A percentile compares a stretch with the other conserved stretches of the same genome.
phyloP scores from a whole-genome alignment of 192 early-diverging fungal genomes.

The Rhizophlyctis rosea region DNA sequence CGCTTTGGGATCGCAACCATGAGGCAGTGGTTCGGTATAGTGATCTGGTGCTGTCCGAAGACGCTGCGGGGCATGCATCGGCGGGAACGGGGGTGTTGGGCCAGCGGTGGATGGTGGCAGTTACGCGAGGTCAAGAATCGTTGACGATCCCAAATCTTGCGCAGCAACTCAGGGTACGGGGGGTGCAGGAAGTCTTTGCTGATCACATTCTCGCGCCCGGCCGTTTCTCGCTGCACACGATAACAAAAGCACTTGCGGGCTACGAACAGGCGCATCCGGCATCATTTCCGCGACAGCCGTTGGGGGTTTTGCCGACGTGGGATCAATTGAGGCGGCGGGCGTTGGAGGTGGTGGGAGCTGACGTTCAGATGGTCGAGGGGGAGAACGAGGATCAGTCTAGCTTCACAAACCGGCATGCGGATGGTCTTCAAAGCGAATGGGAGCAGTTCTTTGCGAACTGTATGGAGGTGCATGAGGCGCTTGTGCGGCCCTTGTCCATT shows the following conservation, averaged over 20 bases:
- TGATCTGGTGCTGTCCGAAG: not conserved
- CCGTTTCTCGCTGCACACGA: not conserved
- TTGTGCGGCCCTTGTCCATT: constrained; percentile 4
- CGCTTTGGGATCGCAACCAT: not conserved
- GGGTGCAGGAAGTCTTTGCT: not conserved
- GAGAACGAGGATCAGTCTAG: not conserved
- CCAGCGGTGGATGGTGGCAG: not conserved
- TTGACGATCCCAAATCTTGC: not conserved
- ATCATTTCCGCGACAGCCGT: not conserved
- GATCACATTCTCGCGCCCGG: not conserved
- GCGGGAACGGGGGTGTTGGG: not conserved
- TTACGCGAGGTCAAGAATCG: not conserved
- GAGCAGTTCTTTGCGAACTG: constrained; percentile 3
- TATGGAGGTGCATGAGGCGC: constrained; percentile 2
- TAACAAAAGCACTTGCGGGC: not conserved
- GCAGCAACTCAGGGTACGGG: not conserved
- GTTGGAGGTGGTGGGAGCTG: not conserved
- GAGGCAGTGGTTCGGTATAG: not conserved
- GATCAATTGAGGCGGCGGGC: not conserved
- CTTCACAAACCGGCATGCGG: not conserved
- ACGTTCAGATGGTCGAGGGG: not conserved
- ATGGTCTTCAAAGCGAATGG: constrained; percentile 1
- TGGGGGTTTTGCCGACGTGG: not conserved
- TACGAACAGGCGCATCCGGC: not conserved
- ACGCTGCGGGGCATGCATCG: not conserved